Evolutionary conservation across 805 yeast genomes (phyloP), one percentile per base, ranked within the genome.

Genomic region (Pichia insulana): DNA sequence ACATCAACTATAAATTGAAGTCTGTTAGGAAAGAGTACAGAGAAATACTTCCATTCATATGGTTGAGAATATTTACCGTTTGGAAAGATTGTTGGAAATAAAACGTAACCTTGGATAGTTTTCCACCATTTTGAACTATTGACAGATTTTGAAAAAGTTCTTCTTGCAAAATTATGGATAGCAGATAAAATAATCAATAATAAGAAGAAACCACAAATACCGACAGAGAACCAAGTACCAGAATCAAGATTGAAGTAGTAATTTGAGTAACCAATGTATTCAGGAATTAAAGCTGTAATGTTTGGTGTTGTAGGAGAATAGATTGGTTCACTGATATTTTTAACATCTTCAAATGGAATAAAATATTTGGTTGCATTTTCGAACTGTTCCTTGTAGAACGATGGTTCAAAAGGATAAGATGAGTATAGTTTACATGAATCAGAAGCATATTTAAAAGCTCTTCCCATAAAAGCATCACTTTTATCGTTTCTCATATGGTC

Each of bases 31-130:
- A 55, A 32, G 8, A 55, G 35, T 2, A 56, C 33, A 3, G 53
- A 36, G 32, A 57, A 48, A 12, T 40, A 31, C 18, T 43, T 47
- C 40, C 39, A 49, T 3, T 54, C 57, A 15, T 40, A 47, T 10
- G 45, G 37, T 36, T 48, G 38, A 2, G 52, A 25, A 20, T 46
- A 44, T 17, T 41, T 45, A 28, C 61, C 62, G 9, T 44, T 44
- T 33, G 59, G 56, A 17, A 47, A 26, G 17, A 58, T 36, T 0
- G 77, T 70, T n/a, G 77, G 75, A 3, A 67, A 47, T 0, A 67
- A 55, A 7, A 71, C 32, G 19, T 54, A 48, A 8, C 58, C 55
- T 44, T 74, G 55, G 35, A 64, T 45, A 47, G 55, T 45, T 41
- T 65, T 69, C 4, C 64, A 44, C 5, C 56, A n/a, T 18, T 27